These are phyloP conservation scores for Citrus australasica DNA, from an alignment of 345 rosid species.

Conservation along the genomic window DNA sequence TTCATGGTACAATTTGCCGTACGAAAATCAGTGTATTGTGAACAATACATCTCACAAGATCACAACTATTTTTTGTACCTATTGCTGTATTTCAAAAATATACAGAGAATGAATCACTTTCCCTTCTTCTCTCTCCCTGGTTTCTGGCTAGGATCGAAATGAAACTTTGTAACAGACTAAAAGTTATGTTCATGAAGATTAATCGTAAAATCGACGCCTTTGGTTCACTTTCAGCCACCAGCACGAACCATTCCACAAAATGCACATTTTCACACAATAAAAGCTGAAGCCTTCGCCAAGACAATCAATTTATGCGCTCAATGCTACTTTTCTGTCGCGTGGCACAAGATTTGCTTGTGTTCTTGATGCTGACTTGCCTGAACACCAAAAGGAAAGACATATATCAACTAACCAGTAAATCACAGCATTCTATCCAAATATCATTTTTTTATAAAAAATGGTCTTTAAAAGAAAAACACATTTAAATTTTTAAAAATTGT, in stretches of 20 bases:
- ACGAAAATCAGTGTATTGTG: not conserved
- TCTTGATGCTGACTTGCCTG: constrained; percentile 27
- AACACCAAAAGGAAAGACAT: constrained; percentile 15
- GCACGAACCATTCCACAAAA: not conserved
- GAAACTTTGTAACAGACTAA: not conserved
- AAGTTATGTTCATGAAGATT: not conserved
- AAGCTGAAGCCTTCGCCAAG: not conserved
- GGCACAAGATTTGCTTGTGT: constrained; percentile 11
- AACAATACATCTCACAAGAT: not conserved
- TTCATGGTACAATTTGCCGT: not conserved
- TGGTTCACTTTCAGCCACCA: not conserved
- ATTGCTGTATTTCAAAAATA: not conserved
- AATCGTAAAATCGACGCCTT: not conserved
- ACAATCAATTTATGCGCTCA: constrained; percentile 10
- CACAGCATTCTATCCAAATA: not conserved
- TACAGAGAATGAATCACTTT: not conserved
- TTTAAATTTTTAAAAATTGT: too few species aligned
- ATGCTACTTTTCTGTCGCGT: constrained; percentile 22
- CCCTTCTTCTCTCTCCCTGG: not conserved
- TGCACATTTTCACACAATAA: not conserved
- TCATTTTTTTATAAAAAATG: not conserved
- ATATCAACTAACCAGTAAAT: not conserved
- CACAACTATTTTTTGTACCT: not conserved
- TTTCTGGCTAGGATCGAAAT: not conserved
- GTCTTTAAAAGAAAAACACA: not conserved